A percentile compares a stretch with the other conserved stretches of the same genome.
Evolutionary conservation across 106 monocot genomes (phyloP).

Genomic region (Dendrobium officinale): DNA sequence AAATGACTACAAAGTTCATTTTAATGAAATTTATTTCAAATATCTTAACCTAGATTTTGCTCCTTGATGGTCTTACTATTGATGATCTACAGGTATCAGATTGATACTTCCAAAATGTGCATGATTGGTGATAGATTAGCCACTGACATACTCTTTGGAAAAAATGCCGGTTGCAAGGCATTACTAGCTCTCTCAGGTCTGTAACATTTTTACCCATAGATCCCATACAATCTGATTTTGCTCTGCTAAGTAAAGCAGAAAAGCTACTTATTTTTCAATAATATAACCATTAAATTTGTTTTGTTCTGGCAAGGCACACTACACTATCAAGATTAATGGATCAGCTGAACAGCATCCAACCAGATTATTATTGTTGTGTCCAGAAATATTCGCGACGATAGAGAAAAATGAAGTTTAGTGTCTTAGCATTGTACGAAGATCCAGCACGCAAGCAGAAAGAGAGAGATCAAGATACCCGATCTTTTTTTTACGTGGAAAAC

Average conservation of each 20-base stretch:
- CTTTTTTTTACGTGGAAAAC: conserved; percentile 19
- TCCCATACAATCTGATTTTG: neutral
- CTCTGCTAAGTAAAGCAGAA: neutral
- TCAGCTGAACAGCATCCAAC: conserved; percentile 48
- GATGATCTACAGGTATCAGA: conserved; percentile 31
- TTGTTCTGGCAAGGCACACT: conserved; percentile 39
- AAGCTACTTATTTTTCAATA: neutral
- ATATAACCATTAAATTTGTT: neutral
- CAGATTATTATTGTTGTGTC: conserved; percentile 42
- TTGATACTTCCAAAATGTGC: conserved; percentile 73
- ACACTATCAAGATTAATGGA: conserved; percentile 40
- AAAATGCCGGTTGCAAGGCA: conserved; percentile 76
- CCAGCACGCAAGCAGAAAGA: neutral
- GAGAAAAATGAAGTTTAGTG: no score
- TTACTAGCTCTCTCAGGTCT: conserved; percentile 83
- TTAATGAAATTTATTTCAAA: no score
- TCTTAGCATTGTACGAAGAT: no score
- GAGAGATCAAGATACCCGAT: conserved; percentile 15
- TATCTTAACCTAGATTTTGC: no score
- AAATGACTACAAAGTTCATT: no score
- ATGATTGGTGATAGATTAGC: conserved; percentile 87
- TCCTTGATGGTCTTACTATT: no score
- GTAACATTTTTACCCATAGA: neutral
- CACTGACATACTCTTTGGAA: conserved; percentile 82
- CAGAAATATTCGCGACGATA: no score